Conservation (phyloP, 2,329 filamentous ascomycete species). For the Exophiala sp. region DNA sequence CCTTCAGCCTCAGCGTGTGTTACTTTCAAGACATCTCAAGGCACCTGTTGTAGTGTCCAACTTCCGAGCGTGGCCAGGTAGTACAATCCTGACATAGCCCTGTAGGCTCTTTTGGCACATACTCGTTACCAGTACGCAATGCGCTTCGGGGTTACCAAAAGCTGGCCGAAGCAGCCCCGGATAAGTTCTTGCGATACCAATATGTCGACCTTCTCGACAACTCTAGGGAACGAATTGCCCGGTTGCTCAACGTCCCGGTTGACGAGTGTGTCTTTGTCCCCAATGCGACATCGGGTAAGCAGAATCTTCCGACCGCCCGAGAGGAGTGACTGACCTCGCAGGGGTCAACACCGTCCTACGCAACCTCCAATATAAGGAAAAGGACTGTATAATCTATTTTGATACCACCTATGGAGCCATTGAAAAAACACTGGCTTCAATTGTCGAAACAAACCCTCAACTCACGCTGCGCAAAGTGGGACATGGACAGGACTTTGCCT, state of each 20-base stretch:
- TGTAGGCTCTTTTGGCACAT: constrained; percentile 68
- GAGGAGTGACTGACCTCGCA: constrained; percentile 3
- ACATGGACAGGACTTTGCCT: constrained; percentile 31
- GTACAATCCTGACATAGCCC: background rate
- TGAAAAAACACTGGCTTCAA: constrained; percentile 64
- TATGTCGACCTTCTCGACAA: constrained; percentile 58
- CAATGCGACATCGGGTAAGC: constrained; percentile 64
- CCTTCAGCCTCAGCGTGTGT: background rate
- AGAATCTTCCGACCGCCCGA: too few relatives aligned
- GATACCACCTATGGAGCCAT: constrained; percentile 72
- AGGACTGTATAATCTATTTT: constrained; percentile 61
- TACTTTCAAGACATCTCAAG: background rate
- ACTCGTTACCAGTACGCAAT: constrained; percentile 57
- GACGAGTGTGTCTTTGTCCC: constrained; percentile 68
- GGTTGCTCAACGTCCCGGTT: constrained; percentile 58
- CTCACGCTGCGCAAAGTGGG: constrained; percentile 50
- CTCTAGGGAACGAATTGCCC: constrained; percentile 58
- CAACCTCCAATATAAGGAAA: constrained; percentile 62
- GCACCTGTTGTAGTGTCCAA: background rate
- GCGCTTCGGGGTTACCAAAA: constrained; percentile 61
- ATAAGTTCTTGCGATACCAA: constrained; percentile 68
- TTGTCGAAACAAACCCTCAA: constrained; percentile 59
- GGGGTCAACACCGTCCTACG: constrained; percentile 74
- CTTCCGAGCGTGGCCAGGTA: background rate
- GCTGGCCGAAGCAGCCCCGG: constrained; percentile 60